These are phyloP conservation scores for Gypsophila paniculata DNA, from an alignment of 179 eudicot genomes.

Conservation along the genomic window DNA sequence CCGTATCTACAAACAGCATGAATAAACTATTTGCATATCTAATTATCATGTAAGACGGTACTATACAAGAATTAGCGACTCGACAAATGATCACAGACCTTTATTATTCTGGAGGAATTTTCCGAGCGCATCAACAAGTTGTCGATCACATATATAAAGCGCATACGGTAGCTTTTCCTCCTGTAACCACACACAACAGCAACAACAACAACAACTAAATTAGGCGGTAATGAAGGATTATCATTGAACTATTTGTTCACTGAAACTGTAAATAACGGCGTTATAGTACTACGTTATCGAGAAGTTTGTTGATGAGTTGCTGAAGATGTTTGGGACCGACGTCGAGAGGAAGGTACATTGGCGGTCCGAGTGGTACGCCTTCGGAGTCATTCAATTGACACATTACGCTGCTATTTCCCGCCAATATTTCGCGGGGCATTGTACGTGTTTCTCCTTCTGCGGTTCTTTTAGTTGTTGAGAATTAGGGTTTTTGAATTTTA, in stretches of 20 bases:
- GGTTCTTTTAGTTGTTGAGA: too few relatives aligned
- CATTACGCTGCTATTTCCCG: constrained; percentile 49
- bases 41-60: too few relatives aligned
- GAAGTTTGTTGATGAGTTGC: constrained; percentile 66
- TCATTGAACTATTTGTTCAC: too few relatives aligned
- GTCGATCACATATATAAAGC: constrained; percentile 83
- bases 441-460: neutral
- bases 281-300: constrained; percentile 43
- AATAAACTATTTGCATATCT: too few relatives aligned
- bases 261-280: neutral
- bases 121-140: constrained; percentile 70
- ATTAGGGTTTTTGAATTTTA: too few relatives aligned
- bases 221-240: too few relatives aligned
- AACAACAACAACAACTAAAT: too few relatives aligned
- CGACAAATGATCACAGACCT: too few relatives aligned
- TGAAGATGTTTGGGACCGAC: constrained; percentile 81
- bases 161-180: constrained; percentile 91
- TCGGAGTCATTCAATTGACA: constrained; percentile 80
- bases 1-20: too few relatives aligned
- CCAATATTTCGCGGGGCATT: too few relatives aligned
- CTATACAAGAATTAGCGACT: too few relatives aligned
- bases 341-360: constrained; percentile 67
- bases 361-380: constrained; percentile 50
- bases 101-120: constrained; percentile 66
- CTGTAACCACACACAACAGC: constrained; percentile 28